Percentiles rank a stretch among this genome's conserved stretches.
Evolutionary conservation across 164 flowering plant species (phyloP).

Genomic region (Vitis riparia): DNA sequence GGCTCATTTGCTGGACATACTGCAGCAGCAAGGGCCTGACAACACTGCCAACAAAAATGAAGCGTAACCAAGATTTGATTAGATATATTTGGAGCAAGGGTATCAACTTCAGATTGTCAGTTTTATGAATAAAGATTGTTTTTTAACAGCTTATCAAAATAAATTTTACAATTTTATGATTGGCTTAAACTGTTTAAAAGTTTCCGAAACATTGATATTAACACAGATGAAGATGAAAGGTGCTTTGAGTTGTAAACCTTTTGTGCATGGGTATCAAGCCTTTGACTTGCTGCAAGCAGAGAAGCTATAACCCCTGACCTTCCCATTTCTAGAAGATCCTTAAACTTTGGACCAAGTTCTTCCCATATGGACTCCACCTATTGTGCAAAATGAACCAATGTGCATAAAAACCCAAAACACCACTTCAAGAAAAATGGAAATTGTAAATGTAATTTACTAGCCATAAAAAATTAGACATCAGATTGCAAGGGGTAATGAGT

Average conservation of each 20-base stretch:
- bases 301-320: slow-evolving; percentile 89
- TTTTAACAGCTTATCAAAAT: neutral
- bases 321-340: slow-evolving; percentile 75
- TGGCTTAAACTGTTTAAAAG: neutral
- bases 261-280: slow-evolving; percentile 58
- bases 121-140: neutral
- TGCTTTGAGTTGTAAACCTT: slow-evolving; percentile 41
- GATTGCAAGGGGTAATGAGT: too few relatives aligned
- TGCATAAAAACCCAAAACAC: neutral
- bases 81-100: neutral
- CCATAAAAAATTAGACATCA: too few relatives aligned
- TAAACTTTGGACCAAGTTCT: slow-evolving; percentile 72
- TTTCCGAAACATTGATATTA: neutral
- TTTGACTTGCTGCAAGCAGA: slow-evolving; percentile 73
- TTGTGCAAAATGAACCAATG: slow-evolving; percentile 7
- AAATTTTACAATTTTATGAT: neutral
- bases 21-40: slow-evolving; percentile 78
- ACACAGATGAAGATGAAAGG: neutral
- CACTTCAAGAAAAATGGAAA: neutral
- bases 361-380: slow-evolving; percentile 78
- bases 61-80: neutral
- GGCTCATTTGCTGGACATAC: slow-evolving; percentile 52
- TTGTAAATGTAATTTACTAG: too few relatives aligned
- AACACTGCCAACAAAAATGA: slow-evolving; percentile 52
- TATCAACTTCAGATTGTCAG: neutral